Evolutionary conservation across 352 stramenopile genomes (phyloP).

Genomic region (Pythium chondricola): DNA sequence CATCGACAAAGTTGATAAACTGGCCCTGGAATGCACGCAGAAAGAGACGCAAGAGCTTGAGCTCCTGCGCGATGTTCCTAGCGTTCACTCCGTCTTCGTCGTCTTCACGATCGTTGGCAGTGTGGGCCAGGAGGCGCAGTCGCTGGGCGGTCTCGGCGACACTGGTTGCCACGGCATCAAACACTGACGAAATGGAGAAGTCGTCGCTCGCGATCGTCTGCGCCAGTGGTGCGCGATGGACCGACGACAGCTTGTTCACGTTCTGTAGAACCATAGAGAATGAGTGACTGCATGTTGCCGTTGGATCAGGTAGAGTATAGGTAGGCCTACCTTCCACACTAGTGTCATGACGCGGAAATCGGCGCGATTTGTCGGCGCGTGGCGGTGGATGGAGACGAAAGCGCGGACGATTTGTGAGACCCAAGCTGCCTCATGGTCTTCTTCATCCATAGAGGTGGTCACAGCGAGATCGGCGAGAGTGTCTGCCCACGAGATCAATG

Average conservation of each 20-base stretch:
- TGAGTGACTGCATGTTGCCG: too few relatives aligned
- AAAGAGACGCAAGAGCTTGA: conserved; percentile 51
- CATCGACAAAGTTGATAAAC: conserved; percentile 31
- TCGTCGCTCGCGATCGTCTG: neutral
- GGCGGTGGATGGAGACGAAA: conserved; percentile 10
- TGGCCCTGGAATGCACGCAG: conserved; percentile 59
- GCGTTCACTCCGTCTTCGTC: neutral
- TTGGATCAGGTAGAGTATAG: too few relatives aligned
- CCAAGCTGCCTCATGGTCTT: neutral
- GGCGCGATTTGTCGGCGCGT: neutral
- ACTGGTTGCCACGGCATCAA: conserved; percentile 10
- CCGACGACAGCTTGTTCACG: conserved; percentile 16
- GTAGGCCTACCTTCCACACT: conserved; percentile 18
- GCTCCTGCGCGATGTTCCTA: neutral
- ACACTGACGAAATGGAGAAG: conserved; percentile 1
- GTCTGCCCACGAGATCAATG: conserved; percentile 4
- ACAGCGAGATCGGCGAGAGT: conserved; percentile 8
- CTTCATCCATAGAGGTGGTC: neutral
- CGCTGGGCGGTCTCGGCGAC: conserved; percentile 8
- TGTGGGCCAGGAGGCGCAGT: neutral
- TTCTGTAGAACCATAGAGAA: conserved; percentile 5
- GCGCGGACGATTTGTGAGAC: conserved; percentile 3
- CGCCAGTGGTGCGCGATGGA: conserved; percentile 1
- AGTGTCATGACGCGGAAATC: conserved; percentile 19
- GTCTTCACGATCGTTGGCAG: neutral